phyloP scores from a whole-genome alignment of 139 green algal genomes.

The Zygnema circumcarinatum region DNA sequence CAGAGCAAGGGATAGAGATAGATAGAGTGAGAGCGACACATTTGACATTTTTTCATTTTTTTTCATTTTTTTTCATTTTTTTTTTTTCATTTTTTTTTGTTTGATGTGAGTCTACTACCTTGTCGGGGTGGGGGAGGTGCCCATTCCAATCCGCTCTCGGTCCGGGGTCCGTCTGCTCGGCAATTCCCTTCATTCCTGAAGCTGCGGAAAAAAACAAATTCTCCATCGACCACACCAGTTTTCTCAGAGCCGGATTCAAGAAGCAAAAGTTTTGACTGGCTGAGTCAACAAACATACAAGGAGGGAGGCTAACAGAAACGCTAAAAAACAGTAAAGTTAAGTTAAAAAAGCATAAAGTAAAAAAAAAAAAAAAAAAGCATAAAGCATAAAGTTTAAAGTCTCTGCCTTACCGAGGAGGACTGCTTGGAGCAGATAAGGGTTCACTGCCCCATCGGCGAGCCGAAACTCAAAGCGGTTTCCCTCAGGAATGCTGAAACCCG shows the following conservation, averaged over 20 bases:
- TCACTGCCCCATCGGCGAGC: constrained; percentile 37
- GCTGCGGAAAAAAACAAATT: too few species aligned
- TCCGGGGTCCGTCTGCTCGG: background rate
- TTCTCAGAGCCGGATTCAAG: too few species aligned
- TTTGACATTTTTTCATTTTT: background rate
- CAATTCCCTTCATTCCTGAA: constrained; percentile 28
- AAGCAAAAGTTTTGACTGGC: too few species aligned
- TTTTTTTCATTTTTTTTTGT: too few species aligned
- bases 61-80: background rate
- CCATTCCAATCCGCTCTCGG: constrained; percentile 21
- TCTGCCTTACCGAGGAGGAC: constrained; percentile 17
- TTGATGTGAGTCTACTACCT: background rate
- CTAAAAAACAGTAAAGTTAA: too few species aligned
- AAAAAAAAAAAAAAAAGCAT: too few species aligned
- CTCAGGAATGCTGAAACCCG: constrained; percentile 46
- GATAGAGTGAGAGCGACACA: background rate
- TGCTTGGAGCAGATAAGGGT: constrained; percentile 45
- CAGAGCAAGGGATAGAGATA: background rate
- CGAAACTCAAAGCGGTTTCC: constrained; percentile 32
- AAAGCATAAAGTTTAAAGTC: too few species aligned
- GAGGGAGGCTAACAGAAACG: too few species aligned
- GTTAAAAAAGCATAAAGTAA: too few species aligned
- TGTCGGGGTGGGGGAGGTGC: constrained; percentile 2
- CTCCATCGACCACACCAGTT: too few species aligned
- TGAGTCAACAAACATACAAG: too few species aligned